Evolutionary conservation across 2,329 filamentous ascomycete genomes (phyloP).

Genomic region (Paraphoma sp.): DNA sequence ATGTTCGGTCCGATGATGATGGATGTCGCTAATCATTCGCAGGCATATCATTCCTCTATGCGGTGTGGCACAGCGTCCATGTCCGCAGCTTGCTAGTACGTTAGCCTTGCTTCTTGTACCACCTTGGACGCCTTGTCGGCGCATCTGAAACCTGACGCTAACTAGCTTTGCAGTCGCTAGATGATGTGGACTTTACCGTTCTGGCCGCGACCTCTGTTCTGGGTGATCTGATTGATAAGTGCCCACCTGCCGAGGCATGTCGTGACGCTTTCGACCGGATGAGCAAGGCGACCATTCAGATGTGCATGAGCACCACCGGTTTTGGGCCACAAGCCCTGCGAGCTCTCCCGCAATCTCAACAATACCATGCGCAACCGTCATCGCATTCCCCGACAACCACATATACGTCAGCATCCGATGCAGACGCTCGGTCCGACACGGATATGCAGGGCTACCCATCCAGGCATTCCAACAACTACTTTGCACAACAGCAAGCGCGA

Average conservation of each 20-base stretch:
- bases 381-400: slow-evolving; percentile 31
- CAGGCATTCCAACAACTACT: slow-evolving; percentile 22
- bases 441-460: slow-evolving; percentile 37
- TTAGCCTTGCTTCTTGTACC: slow-evolving; percentile 24
- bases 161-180: slow-evolving; percentile 66
- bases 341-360: slow-evolving; percentile 24
- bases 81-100: slow-evolving; percentile 85
- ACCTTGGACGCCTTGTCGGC: slow-evolving; percentile 7
- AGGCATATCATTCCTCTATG: slow-evolving; percentile 91
- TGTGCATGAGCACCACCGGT: slow-evolving; percentile 87
- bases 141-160: slow-evolving; percentile 11
- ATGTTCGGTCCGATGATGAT: slow-evolving; percentile 11
- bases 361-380: slow-evolving; percentile 22
- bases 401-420: slow-evolving; percentile 35
- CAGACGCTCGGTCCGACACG: slow-evolving; percentile 44
- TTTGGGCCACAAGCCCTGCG: slow-evolving; percentile 64
- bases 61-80: slow-evolving; percentile 93
- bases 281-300: slow-evolving; percentile 92
- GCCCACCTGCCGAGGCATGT: slow-evolving; percentile 92
- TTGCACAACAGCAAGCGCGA: slow-evolving; percentile 30
- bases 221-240: slow-evolving; percentile 90
- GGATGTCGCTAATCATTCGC: slow-evolving; percentile 18
- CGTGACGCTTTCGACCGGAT: slow-evolving; percentile 94
- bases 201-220: slow-evolving; percentile 92
- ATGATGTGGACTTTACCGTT: slow-evolving; percentile 97